Evolutionary conservation across 2,329 filamentous ascomycete genomes (phyloP), one percentile per base, ranked within the genome.

Genomic region (Colletotrichum sp.): DNA sequence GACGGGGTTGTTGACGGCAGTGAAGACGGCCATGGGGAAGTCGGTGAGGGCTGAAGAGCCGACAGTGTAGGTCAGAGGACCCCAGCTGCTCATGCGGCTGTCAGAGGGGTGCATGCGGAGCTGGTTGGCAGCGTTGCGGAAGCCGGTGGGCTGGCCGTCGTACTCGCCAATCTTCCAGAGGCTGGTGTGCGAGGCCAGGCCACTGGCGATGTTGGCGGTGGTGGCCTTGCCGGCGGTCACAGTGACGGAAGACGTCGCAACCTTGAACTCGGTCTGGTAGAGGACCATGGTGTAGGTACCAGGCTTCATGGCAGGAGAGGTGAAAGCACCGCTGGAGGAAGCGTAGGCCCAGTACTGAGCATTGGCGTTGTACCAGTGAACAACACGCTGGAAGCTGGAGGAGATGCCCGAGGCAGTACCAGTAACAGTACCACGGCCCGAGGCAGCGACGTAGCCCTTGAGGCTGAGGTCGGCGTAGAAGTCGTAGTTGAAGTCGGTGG

Each of bases 101-200:
- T 94, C 93, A 6, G 90, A 91, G 5, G 92, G 93, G 81, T 94
- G 93, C 92, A 94, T 94, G 68, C 91, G 89, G 16, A 92, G 87
- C 81, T 93, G 90, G 80, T 93, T 93, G 71, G 89, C 92, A 16
- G 92, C 92, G 80, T 95, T 94, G 78, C 89, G 89, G 86, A 94
- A 93, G 19, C 91, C 92, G 8, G 86, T 90, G 25, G 91, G 91
- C 82, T 91, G 88, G 63, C 92, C 92, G 79, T 94, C 93, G 85
- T 90, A 93, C 27, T 91, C 88, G 30, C 93, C 93, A 65, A 94
- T 93, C 79, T 90, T 89, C 86, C 90, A 94, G 69, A 94, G 85
- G 1, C 90, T 90, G 1, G 84, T 89, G 61, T 87, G 87, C 15
- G 85, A 82, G 6, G 87, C 86, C 75, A 83, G 36, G 3, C 85